Evolutionary conservation across 2,329 filamentous ascomycete genomes (phyloP).

Genomic region (Chaetoscypha palmicola): DNA sequence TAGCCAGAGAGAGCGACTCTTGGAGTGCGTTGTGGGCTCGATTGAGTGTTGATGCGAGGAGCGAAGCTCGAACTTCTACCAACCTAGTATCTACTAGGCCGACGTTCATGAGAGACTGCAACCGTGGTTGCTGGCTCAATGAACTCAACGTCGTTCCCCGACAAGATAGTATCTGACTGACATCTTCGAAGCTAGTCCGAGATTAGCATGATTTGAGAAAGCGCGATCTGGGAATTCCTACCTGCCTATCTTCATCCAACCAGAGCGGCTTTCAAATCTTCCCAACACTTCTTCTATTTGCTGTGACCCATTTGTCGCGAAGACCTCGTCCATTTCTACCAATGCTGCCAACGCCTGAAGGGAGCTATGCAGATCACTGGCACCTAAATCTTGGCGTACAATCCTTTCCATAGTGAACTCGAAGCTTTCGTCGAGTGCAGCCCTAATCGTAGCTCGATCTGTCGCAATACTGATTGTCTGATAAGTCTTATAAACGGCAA

Average conservation of each 20-base stretch:
- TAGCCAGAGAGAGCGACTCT: conserved; percentile 79
- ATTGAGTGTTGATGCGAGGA: conserved; percentile 68
- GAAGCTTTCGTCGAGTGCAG: conserved; percentile 57
- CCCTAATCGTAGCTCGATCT: conserved; percentile 45
- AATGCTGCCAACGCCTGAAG: conserved; percentile 63
- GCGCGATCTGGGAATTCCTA: conserved; percentile 37
- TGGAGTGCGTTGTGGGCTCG: conserved; percentile 76
- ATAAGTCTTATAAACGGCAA: conserved; percentile 71
- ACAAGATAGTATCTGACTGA: conserved; percentile 73
- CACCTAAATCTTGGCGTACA: conserved; percentile 41
- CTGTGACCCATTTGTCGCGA: conserved; percentile 51
- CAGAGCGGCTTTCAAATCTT: conserved; percentile 56
- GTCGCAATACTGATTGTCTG: conserved; percentile 67
- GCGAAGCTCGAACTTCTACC: conserved; percentile 68
- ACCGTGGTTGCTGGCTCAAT: conserved; percentile 60
- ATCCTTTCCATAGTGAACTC: conserved; percentile 52
- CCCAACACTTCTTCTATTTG: conserved; percentile 56
- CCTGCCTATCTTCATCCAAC: conserved; percentile 80
- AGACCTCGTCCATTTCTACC: conserved; percentile 72
- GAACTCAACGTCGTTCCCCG: conserved; percentile 77
- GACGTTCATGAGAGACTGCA: conserved; percentile 55
- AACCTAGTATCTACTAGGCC: conserved; percentile 57
- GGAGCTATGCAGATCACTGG: conserved; percentile 45
- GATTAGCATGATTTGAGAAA: conserved; percentile 69
- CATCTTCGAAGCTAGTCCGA: conserved; percentile 59